Conservation (phyloP, 2,329 filamentous ascomycete species). For the Myriosclerotinia curreyana region DNA sequence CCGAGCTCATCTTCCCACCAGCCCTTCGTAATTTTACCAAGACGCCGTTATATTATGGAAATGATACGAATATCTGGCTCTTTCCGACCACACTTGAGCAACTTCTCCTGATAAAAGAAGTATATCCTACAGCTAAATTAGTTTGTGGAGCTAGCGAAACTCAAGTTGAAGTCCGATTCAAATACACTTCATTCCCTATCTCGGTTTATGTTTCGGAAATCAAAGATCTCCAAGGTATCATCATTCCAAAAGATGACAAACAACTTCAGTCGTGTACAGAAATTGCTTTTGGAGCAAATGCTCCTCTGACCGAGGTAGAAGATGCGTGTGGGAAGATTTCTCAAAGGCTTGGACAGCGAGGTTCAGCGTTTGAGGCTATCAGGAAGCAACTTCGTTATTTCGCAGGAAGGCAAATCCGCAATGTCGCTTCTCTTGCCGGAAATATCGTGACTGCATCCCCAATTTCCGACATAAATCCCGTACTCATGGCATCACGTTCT, state of each 20-base stretch:
- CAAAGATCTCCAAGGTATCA: slow-evolving; percentile 77
- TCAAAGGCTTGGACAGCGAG: slow-evolving; percentile 60
- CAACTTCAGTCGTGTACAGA: slow-evolving; percentile 46
- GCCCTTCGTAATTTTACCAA: slow-evolving; percentile 75
- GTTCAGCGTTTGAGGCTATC: slow-evolving; percentile 65
- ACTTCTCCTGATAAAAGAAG: slow-evolving; percentile 82
- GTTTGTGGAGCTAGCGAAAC: slow-evolving; percentile 95
- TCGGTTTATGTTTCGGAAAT: slow-evolving; percentile 93
- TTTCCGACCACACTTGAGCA: slow-evolving; percentile 80
- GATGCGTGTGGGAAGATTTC: slow-evolving; percentile 43
- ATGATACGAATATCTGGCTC: slow-evolving; percentile 89
- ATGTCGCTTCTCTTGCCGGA: slow-evolving; percentile 89
- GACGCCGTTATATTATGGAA: slow-evolving; percentile 81
- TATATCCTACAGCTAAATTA: slow-evolving; percentile 80
- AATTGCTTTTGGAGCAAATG: slow-evolving; percentile 71
- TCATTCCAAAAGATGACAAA: slow-evolving; percentile 69
- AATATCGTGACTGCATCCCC: slow-evolving; percentile 91
- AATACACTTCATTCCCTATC: slow-evolving; percentile 80
- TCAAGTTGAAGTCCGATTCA: slow-evolving; percentile 97
- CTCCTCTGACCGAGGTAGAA: slow-evolving; percentile 86
- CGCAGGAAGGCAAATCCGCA: slow-evolving; percentile 88
- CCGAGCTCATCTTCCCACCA: slow-evolving; percentile 90
- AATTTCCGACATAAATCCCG: slow-evolving; percentile 91
- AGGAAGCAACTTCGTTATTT: slow-evolving; percentile 92
- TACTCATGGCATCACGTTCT: slow-evolving; percentile 81